These are phyloP conservation scores for Talaromyces sp. DNA, from an alignment of 2,329 filamentous ascomycete species.

Conservation along the genomic window DNA sequence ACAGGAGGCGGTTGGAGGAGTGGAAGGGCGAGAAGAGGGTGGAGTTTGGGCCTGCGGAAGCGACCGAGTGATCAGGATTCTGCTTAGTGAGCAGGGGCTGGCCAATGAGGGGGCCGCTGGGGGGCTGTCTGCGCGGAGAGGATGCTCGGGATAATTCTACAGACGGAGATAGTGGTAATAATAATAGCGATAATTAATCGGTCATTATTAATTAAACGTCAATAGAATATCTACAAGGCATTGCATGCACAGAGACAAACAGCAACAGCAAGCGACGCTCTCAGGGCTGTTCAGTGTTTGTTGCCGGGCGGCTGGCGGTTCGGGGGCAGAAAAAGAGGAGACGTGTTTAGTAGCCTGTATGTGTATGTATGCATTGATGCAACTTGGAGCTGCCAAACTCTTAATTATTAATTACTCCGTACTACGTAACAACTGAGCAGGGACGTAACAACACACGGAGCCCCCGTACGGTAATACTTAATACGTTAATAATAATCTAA, in stretches of 20 bases:
- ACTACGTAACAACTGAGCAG: too few species aligned
- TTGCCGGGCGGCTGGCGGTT: neutral
- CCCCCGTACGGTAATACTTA: too few species aligned
- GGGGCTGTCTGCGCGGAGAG: too few species aligned
- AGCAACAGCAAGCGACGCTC: neutral
- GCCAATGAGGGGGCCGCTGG: constrained; percentile 2
- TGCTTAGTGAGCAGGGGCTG: constrained; percentile 12
- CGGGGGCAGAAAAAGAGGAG: neutral
- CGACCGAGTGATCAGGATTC: constrained; percentile 18
- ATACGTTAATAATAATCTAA: too few species aligned
- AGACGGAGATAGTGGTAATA: too few species aligned
- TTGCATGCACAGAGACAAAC: neutral
- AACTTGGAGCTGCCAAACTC: neutral
- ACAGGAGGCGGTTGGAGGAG: constrained; percentile 1
- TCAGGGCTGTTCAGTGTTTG: neutral
- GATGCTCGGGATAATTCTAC: neutral
- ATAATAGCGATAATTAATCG: too few species aligned
- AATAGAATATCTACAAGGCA: neutral
- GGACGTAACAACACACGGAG: too few species aligned
- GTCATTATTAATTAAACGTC: too few species aligned
- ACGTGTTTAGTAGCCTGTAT: neutral
- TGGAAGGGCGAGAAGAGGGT: constrained; percentile 13
- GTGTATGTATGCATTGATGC: too few species aligned
- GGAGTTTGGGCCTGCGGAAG: constrained; percentile 22
- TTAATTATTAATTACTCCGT: too few species aligned